These are phyloP conservation scores for Arabis hirsuta DNA, from an alignment of 345 rosid species.

Conservation along the genomic window DNA sequence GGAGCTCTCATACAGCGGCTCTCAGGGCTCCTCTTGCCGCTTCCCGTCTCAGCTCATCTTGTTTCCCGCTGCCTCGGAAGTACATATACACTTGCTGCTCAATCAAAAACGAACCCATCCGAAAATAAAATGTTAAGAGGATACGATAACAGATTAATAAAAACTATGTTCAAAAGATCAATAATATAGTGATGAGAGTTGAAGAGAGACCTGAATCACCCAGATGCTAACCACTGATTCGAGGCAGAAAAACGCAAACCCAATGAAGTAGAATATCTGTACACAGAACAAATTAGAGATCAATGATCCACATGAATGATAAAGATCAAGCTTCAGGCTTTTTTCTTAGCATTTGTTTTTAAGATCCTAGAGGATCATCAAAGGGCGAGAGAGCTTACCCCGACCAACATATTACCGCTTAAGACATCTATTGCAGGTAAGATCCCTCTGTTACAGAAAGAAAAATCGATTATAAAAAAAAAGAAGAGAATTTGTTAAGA, in stretches of 20 bases:
- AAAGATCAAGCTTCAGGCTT: slow-evolving; percentile 5
- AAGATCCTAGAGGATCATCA: neutral
- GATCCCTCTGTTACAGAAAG: slow-evolving; percentile 66
- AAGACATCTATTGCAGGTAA: slow-evolving; percentile 80
- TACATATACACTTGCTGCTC: slow-evolving; percentile 86
- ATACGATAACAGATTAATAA: neutral
- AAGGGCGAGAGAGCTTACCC: slow-evolving; percentile 56
- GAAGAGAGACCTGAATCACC: slow-evolving; percentile 79
- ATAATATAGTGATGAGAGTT: slow-evolving; percentile 13
- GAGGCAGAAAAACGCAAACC: slow-evolving; percentile 69
- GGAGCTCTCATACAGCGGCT: slow-evolving; percentile 59
- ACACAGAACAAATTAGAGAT: slow-evolving; percentile 14
- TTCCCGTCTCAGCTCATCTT: slow-evolving; percentile 59
- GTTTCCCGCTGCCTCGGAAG: slow-evolving; percentile 84
- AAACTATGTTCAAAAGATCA: slow-evolving; percentile 2
- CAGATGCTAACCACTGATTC: slow-evolving; percentile 85
- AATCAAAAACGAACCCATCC: slow-evolving; percentile 1
- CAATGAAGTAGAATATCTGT: slow-evolving; percentile 91
- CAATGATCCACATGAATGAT: neutral
- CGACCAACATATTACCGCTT: slow-evolving; percentile 51
- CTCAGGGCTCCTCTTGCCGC: slow-evolving; percentile 68
- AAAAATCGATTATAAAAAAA: neutral
- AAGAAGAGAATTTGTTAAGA: slow-evolving; percentile 17
- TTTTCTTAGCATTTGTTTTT: slow-evolving; percentile 4
- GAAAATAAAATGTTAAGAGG: slow-evolving; percentile 6